Percentiles rank a stretch among this genome's conserved stretches.
phyloP scores from a whole-genome alignment of 1,139 yeast species.

The Meyerozyma sp. region DNA sequence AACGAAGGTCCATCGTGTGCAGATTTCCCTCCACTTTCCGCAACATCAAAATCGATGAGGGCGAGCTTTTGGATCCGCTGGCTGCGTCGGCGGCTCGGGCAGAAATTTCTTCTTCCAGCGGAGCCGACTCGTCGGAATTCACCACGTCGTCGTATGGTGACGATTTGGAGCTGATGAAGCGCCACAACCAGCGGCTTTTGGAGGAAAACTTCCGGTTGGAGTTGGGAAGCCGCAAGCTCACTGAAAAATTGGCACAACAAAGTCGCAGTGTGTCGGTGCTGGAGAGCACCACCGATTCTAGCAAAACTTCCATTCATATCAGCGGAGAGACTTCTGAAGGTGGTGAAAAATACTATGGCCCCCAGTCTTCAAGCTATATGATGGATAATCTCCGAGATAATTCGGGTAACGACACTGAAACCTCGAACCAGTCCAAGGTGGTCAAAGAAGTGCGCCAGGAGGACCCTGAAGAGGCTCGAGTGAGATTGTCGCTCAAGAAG shows the following conservation, averaged over 20 bases:
- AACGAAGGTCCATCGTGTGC: constrained; percentile 25
- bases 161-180: constrained; percentile 1
- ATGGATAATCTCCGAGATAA: constrained; percentile 25
- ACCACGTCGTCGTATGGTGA: neutral
- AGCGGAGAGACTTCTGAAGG: constrained; percentile 13
- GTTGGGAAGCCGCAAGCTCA: neutral
- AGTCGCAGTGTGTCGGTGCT: neutral
- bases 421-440: neutral
- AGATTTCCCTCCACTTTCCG: constrained; percentile 37
- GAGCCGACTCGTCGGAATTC: neutral
- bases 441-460: neutral
- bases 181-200: constrained; percentile 1
- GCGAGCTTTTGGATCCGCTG: constrained; percentile 10
- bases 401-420: neutral
- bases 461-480: constrained; percentile 1
- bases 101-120: neutral
- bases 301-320: constrained; percentile 3
- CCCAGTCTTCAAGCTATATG: constrained; percentile 45
- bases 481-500: constrained; percentile 2
- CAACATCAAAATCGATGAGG: constrained; percentile 28
- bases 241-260: neutral
- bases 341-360: constrained; percentile 45
- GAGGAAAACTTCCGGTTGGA: constrained; percentile 1
- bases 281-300: neutral
- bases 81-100: neutral